Conservation (phyloP, 495 filamentous ascomycete genomes). For the Pseudevernia furfuracea region DNA sequence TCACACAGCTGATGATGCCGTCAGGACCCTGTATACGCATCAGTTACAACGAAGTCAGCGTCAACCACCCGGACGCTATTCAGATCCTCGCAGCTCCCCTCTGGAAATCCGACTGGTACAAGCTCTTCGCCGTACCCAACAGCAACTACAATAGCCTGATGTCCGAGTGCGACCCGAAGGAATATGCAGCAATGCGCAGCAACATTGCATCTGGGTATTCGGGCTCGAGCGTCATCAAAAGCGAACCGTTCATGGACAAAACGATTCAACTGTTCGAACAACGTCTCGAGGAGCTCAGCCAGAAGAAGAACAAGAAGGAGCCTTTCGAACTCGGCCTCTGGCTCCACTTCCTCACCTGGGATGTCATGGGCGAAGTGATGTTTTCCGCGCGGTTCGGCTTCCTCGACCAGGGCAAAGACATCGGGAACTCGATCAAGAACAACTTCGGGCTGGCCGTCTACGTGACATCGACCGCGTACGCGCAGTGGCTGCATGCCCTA, state of each 20-base stretch:
- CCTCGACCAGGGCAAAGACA: neutral
- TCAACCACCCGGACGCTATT: conserved; percentile 41
- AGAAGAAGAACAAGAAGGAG: conserved; percentile 13
- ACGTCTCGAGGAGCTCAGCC: conserved; percentile 30
- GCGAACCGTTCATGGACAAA: conserved; percentile 35
- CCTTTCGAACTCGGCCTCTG: conserved; percentile 31
- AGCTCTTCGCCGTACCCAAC: conserved; percentile 30
- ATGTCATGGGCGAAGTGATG: conserved; percentile 33
- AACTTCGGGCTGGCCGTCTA: neutral
- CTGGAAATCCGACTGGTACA: conserved; percentile 28
- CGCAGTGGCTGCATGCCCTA: neutral
- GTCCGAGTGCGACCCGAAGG: conserved; percentile 32
- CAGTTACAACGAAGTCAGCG: conserved; percentile 41
- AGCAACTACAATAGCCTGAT: conserved; percentile 2
- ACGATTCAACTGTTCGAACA: conserved; percentile 30
- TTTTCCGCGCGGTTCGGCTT: conserved; percentile 25
- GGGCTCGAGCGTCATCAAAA: conserved; percentile 36
- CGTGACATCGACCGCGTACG: neutral
- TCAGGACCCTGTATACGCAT: conserved; percentile 42
- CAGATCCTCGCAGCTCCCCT: conserved; percentile 24
- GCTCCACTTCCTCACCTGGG: conserved; percentile 37
- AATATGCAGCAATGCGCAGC: conserved; percentile 30
- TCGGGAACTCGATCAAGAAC: neutral
- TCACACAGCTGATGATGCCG: neutral
- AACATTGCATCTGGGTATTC: conserved; percentile 36